Conservation (phyloP, 139 green algal genomes). For the Nannochloris sp. region DNA sequence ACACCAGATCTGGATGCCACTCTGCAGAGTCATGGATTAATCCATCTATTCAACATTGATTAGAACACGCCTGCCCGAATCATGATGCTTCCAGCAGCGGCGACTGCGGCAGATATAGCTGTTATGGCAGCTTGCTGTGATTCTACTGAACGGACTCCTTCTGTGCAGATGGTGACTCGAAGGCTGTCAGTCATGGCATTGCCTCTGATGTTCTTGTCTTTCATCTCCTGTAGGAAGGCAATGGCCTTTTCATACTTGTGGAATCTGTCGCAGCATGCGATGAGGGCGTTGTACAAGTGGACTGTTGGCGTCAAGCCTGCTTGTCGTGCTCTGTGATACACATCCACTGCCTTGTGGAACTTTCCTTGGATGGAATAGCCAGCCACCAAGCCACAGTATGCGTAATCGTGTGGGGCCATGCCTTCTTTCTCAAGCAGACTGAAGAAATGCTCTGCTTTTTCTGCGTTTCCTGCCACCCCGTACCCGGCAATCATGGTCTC, state of each 20-base stretch:
- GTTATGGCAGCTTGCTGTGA: conserved; percentile 59
- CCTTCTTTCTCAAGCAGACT: conserved; percentile 15
- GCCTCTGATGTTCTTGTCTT: background rate
- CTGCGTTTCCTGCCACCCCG: conserved; percentile 49
- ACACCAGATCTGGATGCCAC: too few species aligned
- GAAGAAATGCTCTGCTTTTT: conserved; percentile 45
- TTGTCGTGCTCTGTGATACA: conserved; percentile 35
- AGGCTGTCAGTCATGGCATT: conserved; percentile 44
- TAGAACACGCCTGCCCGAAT: conserved; percentile 70
- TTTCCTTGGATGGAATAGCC: conserved; percentile 59
- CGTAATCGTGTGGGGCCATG: conserved; percentile 55
- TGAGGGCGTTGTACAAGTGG: conserved; percentile 78
- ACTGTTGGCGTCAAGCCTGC: conserved; percentile 35
- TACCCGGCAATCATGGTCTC: conserved; percentile 74
- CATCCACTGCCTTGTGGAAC: conserved; percentile 36
- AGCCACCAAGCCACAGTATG: conserved; percentile 67
- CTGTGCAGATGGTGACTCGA: conserved; percentile 47
- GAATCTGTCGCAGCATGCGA: conserved; percentile 69
- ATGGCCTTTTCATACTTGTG: conserved; percentile 47
- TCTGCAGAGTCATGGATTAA: background rate
- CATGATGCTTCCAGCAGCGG: conserved; percentile 61
- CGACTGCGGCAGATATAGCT: conserved; percentile 67
- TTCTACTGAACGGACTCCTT: conserved; percentile 55
- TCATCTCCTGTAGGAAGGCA: conserved; percentile 36
- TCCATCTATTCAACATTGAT: conserved; percentile 1